Evolutionary conservation across 1,139 yeast species (phyloP), one percentile per base, ranked within the genome.

Genomic region (Lodderomyces theae): DNA sequence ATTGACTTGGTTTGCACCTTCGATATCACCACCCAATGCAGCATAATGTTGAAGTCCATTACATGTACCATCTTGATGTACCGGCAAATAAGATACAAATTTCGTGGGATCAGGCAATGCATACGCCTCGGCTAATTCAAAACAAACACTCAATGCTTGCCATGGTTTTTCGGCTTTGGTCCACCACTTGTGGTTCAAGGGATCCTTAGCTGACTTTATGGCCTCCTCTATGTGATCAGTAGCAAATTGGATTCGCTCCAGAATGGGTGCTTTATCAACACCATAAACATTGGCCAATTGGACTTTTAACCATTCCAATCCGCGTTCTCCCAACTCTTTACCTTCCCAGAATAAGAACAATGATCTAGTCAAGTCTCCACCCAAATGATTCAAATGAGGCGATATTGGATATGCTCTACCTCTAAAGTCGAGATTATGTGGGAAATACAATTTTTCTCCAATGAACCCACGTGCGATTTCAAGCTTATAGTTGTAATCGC

Each of bases 1-100:
- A 56, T 92, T 92, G 29, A 92, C 98, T 64, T 90, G 96, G 38
- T 73, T 74, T 0, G 97, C 98, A 60, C 98, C 98, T 60, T 86
- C 96, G 21, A 80, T 54, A 64, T 92, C 97, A 63, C 97, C 97
- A 53, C 97, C 98, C 33, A 92, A 73, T 0, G 98, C 98, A 12
- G 98, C 97, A 64, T 92, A 92, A 64, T 92, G 98, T 62, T 92
- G 98, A 44, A 92, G 72, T 6, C 98, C 98, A 58, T 92, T 92
- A 66, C 98, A 92, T 0, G 97, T 87, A 51, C 98, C 98, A 64
- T 92, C 98, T 64, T 89, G 97, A 60, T 92, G 97, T 12, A 92
- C 88, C 1, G 97, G 97, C 47, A 88, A 78, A 54, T 86, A 88
- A 2, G 95, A 85, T 18, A 83, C 65, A 55, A 64, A 89, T 48